These are phyloP conservation scores for Stephanodiscus triporus DNA, from an alignment of 108 stramenopile species.

Conservation along the genomic window DNA sequence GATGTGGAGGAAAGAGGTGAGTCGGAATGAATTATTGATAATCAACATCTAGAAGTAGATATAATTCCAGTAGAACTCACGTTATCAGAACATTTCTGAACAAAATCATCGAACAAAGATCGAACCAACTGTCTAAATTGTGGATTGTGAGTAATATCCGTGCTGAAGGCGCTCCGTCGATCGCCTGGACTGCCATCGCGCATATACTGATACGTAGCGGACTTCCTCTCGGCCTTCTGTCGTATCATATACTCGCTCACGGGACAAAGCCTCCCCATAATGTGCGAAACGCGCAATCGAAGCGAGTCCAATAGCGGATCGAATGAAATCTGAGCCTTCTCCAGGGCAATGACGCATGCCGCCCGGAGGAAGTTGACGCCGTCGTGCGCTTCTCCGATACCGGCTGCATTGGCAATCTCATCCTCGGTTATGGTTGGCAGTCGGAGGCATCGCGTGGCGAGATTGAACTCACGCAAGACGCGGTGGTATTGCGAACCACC, in stretches of 20 bases:
- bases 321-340: conserved; percentile 88
- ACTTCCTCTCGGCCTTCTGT: conserved; percentile 69
- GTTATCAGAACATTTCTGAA: conserved; percentile 72
- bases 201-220: conserved; percentile 52
- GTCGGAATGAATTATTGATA: not conserved
- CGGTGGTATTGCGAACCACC: conserved; percentile 95
- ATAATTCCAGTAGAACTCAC: conserved; percentile 30
- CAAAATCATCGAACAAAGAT: conserved; percentile 84
- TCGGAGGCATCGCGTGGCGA: conserved; percentile 83
- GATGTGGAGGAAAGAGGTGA: not conserved
- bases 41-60: not conserved
- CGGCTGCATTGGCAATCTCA: conserved; percentile 95
- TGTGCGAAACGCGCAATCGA: conserved; percentile 72
- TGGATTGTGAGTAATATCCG: conserved; percentile 68
- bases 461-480: conserved; percentile 84
- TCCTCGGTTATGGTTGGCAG: conserved; percentile 87
- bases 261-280: conserved; percentile 88
- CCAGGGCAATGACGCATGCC: conserved; percentile 91
- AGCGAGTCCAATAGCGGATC: conserved; percentile 81
- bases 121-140: conserved; percentile 78
- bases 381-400: conserved; percentile 91
- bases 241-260: conserved; percentile 88
- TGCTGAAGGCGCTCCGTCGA: conserved; percentile 27
- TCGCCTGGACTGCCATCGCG: conserved; percentile 39
- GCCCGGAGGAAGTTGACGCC: conserved; percentile 93